These are phyloP conservation scores for Clitopilus passeckerianus DNA, from an alignment of 768 basidiomycete species.

Conservation along the genomic window DNA sequence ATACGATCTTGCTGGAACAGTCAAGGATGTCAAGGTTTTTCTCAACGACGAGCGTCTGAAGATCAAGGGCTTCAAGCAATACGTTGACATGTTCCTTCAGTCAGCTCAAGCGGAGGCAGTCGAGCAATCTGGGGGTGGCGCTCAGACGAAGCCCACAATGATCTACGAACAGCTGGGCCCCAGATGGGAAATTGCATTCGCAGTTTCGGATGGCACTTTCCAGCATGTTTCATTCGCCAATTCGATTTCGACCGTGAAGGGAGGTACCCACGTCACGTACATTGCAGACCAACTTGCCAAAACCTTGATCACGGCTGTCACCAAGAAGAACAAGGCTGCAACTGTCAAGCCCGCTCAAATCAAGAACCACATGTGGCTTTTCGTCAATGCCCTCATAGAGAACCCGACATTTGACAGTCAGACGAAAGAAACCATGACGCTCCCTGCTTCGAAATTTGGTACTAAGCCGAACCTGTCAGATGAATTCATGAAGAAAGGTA, in stretches of 20 bases:
- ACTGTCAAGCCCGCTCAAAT: constrained; percentile 89
- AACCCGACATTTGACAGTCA: constrained; percentile 99
- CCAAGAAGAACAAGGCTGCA: constrained; percentile 98
- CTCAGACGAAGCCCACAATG: constrained; percentile 67
- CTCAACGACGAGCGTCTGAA: constrained; percentile 90
- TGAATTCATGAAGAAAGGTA: constrained; percentile 96
- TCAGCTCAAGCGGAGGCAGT: constrained; percentile 68
- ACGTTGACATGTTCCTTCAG: constrained; percentile 89
- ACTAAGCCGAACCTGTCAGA: constrained; percentile 81
- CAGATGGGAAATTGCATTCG: constrained; percentile 95
- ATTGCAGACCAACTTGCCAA: constrained; percentile 90
- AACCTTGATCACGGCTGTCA: constrained; percentile 71
- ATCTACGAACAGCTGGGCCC: constrained; percentile 76
- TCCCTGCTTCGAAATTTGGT: constrained; percentile 85
- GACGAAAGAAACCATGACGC: constrained; percentile 92
- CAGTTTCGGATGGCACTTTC: constrained; percentile 87
- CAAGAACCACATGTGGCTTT: constrained; percentile 98
- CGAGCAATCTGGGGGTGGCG: constrained; percentile 74
- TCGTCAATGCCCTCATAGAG: constrained; percentile 92
- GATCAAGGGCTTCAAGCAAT: constrained; percentile 94
- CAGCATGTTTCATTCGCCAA: constrained; percentile 98
- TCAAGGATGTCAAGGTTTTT: constrained; percentile 89
- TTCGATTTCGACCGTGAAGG: constrained; percentile 94
- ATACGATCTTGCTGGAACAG: constrained; percentile 95
- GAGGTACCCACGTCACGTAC: constrained; percentile 86